Base-by-base conservation (phyloP, 805 yeast species). In the Grigorovia yakushimaensis region DNA sequence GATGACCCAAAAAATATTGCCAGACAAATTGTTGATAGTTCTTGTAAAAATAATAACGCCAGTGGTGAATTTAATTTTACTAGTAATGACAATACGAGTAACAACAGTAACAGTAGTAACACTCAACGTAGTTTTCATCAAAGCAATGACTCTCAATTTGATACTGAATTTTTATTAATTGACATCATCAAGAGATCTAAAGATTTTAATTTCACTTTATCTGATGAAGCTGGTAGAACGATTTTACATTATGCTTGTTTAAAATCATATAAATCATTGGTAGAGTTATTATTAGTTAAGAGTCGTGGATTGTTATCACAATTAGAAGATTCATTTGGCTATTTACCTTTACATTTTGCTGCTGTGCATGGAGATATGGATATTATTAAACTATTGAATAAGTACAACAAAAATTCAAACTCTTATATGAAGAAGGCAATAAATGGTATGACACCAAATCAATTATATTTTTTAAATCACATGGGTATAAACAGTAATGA, bases 1-100 rank as follows among this genome's bases (percentile, higher is more conserved):
- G 98, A 93, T 60, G 97, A 91, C 65, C 97, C 98, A 2, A 79
- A 86, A 55, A 88, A 88, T 60, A 85, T 93, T 57, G 98, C 98
- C 1, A 83, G 84, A 64, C 73, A 95, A 53, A 88, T 93, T 54
- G 88, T 91, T 46, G 94, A 67, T 36, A 54, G 51, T 23, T 51
- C 50, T 24, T 40, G 49, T 17, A 43, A 39, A 10, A 17, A 38
- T 5, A 27, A 8, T 18, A 27, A 27, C 19, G 17, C 10, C 5
- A 41, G 27, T 41, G 7, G 13, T 4, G 33, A 27, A 27, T 27
- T 27, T 15, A 27, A 15, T 27, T 27, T 15, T 7, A 27, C 33
- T 27, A 27, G 33, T 7, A 27, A n/a, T n/a, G n/a, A n/a, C n/a
- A n/a, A n/a, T n/a, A n/a, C n/a, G n/a, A n/a, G n/a, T n/a, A n/a